Base-by-base conservation (phyloP, 768 basidiomycete species). In the Serendipita sp. region DNA sequence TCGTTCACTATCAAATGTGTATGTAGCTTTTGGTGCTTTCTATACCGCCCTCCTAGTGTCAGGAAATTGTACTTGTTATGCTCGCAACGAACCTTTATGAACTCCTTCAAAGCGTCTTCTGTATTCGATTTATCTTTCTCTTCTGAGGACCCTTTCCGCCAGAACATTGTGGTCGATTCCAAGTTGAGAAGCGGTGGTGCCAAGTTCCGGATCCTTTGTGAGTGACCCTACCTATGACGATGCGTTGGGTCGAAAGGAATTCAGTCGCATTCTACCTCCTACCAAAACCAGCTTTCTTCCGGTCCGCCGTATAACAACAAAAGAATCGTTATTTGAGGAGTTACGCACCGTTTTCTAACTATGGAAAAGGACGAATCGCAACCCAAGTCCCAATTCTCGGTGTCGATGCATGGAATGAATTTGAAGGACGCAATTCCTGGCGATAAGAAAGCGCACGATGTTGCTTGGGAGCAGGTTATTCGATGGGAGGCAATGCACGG, bases 1-100 rank as follows among this genome's bases (percentile, higher is more conserved):
- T 44, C 80, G 76, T 66, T 82, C 80, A 68, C 79, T 81, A 74
- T 85, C 81, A 69, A 87, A 85, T 2, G 80, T 80, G 72, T 86
- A 86, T 31, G 34, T 37, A 10, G 69, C 48, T 3, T 46, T 45
- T 31, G 69, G 69, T 62, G 66, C 44, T 65, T 69, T 63, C 69
- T 69, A 45, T 31, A 18, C 6, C 8, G 29, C 16, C 23, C 23
- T 23, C 23, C 23, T 23, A 23, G 23, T 23, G 23, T 23, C 23
- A 23, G 23, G 23, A 23, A 23, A 23, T 23, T 23, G 23, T 23
- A 23, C 23, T 23, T 23, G 23, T 23, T 23, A 23, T 23, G 23
- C 23, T 23, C 23, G 23, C 23, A 23, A 23, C 48, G 48, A 50
- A 50, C 48, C 6, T 8, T 50, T 5, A 50, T 50, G n/a, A 50